These are phyloP conservation scores for Oehlia diaphana DNA, from an alignment of 192 early-diverging fungal species.

Conservation along the genomic window DNA sequence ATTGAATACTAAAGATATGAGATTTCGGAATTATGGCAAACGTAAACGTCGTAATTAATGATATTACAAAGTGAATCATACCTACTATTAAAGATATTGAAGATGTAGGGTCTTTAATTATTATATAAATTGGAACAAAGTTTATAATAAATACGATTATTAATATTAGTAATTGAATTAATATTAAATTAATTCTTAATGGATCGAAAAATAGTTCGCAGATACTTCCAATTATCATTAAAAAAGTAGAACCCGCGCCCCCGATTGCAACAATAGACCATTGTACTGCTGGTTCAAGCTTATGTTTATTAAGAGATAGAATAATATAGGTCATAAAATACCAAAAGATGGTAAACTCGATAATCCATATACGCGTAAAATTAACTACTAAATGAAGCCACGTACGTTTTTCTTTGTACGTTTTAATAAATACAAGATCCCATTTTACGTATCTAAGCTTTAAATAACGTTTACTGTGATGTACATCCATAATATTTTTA, in stretches of 20 bases:
- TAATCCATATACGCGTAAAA: constrained; percentile 85
- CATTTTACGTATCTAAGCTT: constrained; percentile 66
- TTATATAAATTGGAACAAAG: constrained; percentile 61
- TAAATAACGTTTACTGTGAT: constrained; percentile 62
- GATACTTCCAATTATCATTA: constrained; percentile 65
- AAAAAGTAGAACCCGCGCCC: constrained; percentile 66
- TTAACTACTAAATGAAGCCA: constrained; percentile 82
- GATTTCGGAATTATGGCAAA: constrained; percentile 69
- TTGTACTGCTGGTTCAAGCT: constrained; percentile 44
- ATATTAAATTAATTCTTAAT: constrained; percentile 51
- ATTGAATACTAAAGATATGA: constrained; percentile 49
- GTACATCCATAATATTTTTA: constrained; percentile 55
- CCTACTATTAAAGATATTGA: constrained; percentile 60
- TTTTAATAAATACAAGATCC: constrained; percentile 72
- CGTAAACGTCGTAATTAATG: constrained; percentile 63
- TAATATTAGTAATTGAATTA: constrained; percentile 57
- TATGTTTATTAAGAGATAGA: constrained; percentile 51
- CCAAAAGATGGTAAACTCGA: constrained; percentile 77
- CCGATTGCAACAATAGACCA: constrained; percentile 71
- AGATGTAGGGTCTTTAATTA: constrained; percentile 45
- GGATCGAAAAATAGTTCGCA: constrained; percentile 75
- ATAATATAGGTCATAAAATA: constrained; percentile 77
- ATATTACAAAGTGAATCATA: constrained; percentile 67
- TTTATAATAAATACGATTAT: constrained; percentile 62
- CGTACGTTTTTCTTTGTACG: constrained; percentile 82